Evolutionary conservation across 192 early-diverging fungal genomes (phyloP), one percentile per base, ranked within the genome.

Genomic region (Obelidium mucronatum): DNA sequence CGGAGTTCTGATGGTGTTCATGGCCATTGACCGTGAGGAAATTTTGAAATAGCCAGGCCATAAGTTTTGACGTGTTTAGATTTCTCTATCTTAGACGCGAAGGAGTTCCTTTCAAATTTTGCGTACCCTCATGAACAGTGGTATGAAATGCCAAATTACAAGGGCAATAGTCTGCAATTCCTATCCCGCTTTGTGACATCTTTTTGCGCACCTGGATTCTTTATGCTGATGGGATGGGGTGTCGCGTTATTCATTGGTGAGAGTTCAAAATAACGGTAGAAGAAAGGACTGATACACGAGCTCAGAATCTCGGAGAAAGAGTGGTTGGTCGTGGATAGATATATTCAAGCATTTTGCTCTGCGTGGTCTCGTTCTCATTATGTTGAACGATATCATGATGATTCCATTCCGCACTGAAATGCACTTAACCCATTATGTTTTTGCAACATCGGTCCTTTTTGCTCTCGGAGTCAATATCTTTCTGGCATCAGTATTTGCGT

Each of bases 161-260:
- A 80, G 34, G 74, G 67, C 8, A 56, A 39, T 37, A 28, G 42
- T 22, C 69, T 69, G 39, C 69, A 64, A 53, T 77, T 59, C 54
- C 59, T 82, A 26, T 69, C 79, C 28, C 67, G 81, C 26, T 74
- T 69, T 40, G 35, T 82, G 26, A 77, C 78, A n/a, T 67, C 73
- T 4, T 44, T 80, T 24, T 82, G 81, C 74, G 81, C 81, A 26
- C 81, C 81, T 13, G 76, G 76, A 2, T 82, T 82, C 56, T 74
- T 79, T 37, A 36, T 79, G 73, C 74, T 75, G 30, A 82, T 82
- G 81, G 81, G 81, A 24, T 71, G 71, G 72, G 59, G 78, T 33
- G 74, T 82, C 33, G 54, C 70, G 4, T 40, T 79, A n/a, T 82
- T 82, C 44, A 68, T 64, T 30, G 40, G 52, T 48, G 70, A 72